Evolutionary conservation across 2,329 filamentous ascomycete species (phyloP).

Genomic region (Aspergillus udagawae): DNA sequence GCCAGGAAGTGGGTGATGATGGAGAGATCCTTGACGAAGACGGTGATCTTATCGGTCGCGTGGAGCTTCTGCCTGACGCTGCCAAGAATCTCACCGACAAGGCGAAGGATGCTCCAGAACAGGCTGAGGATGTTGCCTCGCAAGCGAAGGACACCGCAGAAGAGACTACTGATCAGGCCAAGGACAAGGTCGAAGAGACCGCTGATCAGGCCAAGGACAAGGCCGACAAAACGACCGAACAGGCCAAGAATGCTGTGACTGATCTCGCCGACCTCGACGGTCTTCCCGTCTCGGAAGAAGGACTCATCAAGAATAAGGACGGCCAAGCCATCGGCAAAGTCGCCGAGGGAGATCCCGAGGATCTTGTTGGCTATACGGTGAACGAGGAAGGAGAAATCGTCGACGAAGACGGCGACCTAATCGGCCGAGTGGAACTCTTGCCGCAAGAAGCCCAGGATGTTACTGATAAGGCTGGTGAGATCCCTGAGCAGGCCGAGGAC

Average conservation of each 20-base stretch:
- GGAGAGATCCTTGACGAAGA: constrained; percentile 33
- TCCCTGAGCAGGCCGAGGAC: not conserved
- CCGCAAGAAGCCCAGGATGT: constrained; percentile 21
- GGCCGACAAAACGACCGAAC: constrained; percentile 6
- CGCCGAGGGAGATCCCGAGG: constrained; percentile 38
- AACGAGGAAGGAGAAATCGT: constrained; percentile 35
- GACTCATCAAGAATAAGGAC: constrained; percentile 47
- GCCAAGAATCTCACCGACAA: constrained; percentile 22
- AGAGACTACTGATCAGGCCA: constrained; percentile 22
- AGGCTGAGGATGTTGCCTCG: constrained; percentile 19
- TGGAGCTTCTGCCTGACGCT: constrained; percentile 23
- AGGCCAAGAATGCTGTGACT: constrained; percentile 28
- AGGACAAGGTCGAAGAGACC: constrained; percentile 23
- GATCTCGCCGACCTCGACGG: constrained; percentile 34
- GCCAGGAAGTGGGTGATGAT: constrained; percentile 37
- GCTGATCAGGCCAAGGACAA: constrained; percentile 33
- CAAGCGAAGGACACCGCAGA: constrained; percentile 32
- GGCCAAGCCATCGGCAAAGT: constrained; percentile 37
- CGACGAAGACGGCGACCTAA: constrained; percentile 30
- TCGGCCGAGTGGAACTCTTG: constrained; percentile 34
- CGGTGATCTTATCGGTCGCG: constrained; percentile 36
- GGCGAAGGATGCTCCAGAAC: constrained; percentile 6
- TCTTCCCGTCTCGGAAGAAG: constrained; percentile 49
- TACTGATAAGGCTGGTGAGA: constrained; percentile 18
- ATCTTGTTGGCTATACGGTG: constrained; percentile 40